phyloP scores from a whole-genome alignment of 352 stramenopile species.

The Phytophthora tubulina region DNA sequence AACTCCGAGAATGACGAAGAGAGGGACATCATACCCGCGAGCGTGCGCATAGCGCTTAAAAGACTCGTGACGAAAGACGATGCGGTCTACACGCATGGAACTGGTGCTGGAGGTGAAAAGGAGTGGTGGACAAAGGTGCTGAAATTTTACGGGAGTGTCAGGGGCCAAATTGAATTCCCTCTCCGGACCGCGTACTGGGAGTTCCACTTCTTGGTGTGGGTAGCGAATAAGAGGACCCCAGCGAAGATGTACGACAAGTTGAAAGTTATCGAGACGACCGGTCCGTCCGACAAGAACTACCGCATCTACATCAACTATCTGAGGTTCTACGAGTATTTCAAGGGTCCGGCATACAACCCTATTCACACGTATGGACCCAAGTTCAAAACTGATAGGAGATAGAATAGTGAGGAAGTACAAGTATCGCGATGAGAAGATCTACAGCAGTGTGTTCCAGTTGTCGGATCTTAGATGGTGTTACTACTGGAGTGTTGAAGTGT shows the following conservation, averaged over 20 bases:
- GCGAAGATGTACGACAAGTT: slow-evolving; percentile 23
- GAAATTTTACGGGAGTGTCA: background rate
- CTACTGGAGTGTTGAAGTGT: too few relatives aligned
- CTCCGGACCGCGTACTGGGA: slow-evolving; percentile 14
- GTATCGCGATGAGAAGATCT: too few relatives aligned
- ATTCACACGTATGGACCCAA: slow-evolving; percentile 10
- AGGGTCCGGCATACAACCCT: slow-evolving; percentile 23
- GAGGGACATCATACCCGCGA: slow-evolving; percentile 2
- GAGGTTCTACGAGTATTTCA: slow-evolving; percentile 20
- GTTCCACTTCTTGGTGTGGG: slow-evolving; percentile 21
- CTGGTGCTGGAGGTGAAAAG: background rate
- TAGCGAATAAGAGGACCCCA: slow-evolving; percentile 15
- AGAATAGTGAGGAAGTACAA: background rate
- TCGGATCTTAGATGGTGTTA: too few relatives aligned
- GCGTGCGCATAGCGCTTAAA: background rate
- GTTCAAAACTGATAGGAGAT: background rate
- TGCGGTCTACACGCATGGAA: background rate
- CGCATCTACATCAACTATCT: slow-evolving; percentile 28
- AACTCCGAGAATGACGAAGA: slow-evolving; percentile 11
- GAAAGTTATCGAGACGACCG: slow-evolving; percentile 13
- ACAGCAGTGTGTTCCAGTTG: too few relatives aligned
- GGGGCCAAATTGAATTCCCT: background rate
- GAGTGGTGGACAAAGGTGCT: background rate
- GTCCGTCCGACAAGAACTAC: slow-evolving; percentile 21
- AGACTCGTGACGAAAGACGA: slow-evolving; percentile 15